These are phyloP conservation scores for Trichosporon sp. DNA, from an alignment of 1,284 basidiomycete genomes.

Conservation along the genomic window DNA sequence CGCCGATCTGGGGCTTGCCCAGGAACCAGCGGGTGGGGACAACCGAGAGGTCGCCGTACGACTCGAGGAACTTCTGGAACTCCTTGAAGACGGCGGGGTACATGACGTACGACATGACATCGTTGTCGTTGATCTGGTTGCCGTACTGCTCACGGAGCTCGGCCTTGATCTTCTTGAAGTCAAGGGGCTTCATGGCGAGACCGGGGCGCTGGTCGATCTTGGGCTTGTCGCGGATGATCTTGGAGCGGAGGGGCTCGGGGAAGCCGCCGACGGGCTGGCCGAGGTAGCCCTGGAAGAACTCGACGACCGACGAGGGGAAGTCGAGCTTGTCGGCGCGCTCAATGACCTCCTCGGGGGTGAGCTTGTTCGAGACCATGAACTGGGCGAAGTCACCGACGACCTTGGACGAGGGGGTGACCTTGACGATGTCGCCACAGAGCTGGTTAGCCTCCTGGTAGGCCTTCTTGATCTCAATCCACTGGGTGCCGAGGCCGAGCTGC, in stretches of 20 bases:
- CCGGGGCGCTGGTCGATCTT: slow-evolving; percentile 94
- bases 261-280: slow-evolving; percentile 97
- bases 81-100: slow-evolving; percentile 88
- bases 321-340: slow-evolving; percentile 86
- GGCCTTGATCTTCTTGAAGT: slow-evolving; percentile 94
- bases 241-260: slow-evolving; percentile 91
- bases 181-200: slow-evolving; percentile 78
- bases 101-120: slow-evolving; percentile 87
- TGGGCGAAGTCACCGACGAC: slow-evolving; percentile 99
- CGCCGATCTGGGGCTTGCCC: slow-evolving; percentile 83
- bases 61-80: slow-evolving; percentile 90
- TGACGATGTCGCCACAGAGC: slow-evolving; percentile 96
- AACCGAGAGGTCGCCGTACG: slow-evolving; percentile 94
- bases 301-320: slow-evolving; percentile 94
- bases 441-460: slow-evolving; percentile 98
- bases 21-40: slow-evolving; percentile 97
- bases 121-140: slow-evolving; percentile 86
- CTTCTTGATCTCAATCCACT: slow-evolving; percentile 98
- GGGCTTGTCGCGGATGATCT: slow-evolving; percentile 90
- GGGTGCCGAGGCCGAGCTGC: slow-evolving; percentile 93
- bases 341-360: slow-evolving; percentile 83
- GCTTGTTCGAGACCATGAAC: slow-evolving; percentile 96
- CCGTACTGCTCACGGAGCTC: slow-evolving; percentile 93
- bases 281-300: slow-evolving; percentile 97
- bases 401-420: slow-evolving; percentile 99